Percentiles rank a stretch among this genome's conserved stretches.
phyloP scores from a whole-genome alignment of 495 filamentous ascomycete species.

The Rusavskia elegans region DNA sequence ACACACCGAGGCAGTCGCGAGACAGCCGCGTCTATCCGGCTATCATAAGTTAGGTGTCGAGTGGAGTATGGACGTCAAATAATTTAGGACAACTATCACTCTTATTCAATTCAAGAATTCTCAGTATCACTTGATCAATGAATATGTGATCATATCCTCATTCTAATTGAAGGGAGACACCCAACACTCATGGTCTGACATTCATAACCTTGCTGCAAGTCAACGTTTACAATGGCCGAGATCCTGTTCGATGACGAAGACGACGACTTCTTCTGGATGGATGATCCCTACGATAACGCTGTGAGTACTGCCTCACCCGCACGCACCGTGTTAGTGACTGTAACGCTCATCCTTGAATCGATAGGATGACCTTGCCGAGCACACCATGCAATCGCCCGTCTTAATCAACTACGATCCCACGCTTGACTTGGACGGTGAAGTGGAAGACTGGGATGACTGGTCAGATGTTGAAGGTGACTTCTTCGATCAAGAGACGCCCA shows the following conservation, averaged over 20 bases:
- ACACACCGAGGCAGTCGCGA: no score
- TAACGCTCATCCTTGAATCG: background rate
- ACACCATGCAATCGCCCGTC: constrained; percentile 26
- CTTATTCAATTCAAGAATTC: no score
- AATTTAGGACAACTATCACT: no score
- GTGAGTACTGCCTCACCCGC: background rate
- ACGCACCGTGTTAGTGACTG: background rate
- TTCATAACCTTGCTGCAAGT: no score
- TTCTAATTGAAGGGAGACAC: no score
- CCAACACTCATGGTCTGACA: no score
- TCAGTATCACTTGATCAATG: no score
- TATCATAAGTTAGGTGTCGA: no score
- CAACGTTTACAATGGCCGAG: background rate
- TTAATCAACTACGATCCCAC: constrained; percentile 24
- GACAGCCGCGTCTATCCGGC: no score
- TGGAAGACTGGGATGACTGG: constrained; percentile 29
- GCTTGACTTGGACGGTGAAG: constrained; percentile 25
- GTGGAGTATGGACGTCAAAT: no score
- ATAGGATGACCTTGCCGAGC: constrained; percentile 34
- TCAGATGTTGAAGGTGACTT: constrained; percentile 35
- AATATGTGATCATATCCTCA: no score
- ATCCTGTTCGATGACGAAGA: background rate
- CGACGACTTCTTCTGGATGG: background rate
- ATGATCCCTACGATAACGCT: background rate
- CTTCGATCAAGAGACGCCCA: constrained; percentile 29